Percentiles rank a stretch among this genome's conserved stretches.
These are phyloP conservation scores for Cercospora zeina DNA, from an alignment of 2,329 filamentous ascomycete genomes.

Conservation along the genomic window DNA sequence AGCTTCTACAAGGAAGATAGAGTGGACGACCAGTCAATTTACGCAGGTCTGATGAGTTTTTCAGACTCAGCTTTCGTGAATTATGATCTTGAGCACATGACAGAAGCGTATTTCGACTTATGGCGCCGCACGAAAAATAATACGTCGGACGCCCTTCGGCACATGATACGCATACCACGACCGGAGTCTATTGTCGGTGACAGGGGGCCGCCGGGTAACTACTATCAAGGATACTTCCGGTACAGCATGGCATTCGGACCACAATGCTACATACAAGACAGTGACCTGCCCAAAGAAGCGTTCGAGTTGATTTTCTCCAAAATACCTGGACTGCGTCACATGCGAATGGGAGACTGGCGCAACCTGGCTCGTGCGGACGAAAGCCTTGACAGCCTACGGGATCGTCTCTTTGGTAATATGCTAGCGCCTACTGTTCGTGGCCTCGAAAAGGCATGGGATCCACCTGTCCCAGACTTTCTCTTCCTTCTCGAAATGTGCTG, in stretches of 20 bases:
- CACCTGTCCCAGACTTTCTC: neutral
- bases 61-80: neutral
- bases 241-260: neutral
- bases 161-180: neutral
- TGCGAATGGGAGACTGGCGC: neutral
- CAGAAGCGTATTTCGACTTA: neutral
- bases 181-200: neutral
- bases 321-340: neutral
- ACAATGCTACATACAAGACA: neutral
- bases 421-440: neutral
- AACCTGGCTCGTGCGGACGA: neutral
- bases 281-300: neutral
- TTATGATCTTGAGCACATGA: neutral
- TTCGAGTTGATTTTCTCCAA: neutral
- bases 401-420: neutral
- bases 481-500: conserved; percentile 12
- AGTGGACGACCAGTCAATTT: neutral
- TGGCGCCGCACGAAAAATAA: neutral
- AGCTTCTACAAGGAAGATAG: conserved; percentile 17
- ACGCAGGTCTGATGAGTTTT: neutral
- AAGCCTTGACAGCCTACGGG: neutral
- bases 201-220: neutral
- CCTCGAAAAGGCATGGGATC: neutral
- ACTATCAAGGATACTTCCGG: neutral
- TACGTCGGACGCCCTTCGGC: neutral